Evolutionary conservation across 2,329 filamentous ascomycete genomes (phyloP).

Genomic region (Neonectria ditissima): DNA sequence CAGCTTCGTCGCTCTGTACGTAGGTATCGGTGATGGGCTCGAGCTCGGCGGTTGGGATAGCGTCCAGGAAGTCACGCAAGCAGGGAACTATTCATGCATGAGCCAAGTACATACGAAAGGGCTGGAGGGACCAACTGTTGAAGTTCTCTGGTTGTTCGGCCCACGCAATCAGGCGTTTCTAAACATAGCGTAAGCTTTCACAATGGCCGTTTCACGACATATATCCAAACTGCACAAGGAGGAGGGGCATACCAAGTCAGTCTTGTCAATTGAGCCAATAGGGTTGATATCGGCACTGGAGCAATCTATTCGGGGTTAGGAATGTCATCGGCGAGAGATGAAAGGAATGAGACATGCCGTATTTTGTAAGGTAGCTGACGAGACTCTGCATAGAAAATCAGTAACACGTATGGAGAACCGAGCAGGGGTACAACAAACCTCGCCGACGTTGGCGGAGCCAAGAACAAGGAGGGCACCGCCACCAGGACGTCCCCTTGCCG

Average conservation of each 20-base stretch:
- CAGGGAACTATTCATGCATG: slow-evolving; percentile 61
- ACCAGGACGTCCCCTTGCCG: slow-evolving; percentile 37
- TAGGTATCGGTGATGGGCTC: slow-evolving; percentile 54
- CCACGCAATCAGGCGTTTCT: slow-evolving; percentile 67
- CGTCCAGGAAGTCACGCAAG: slow-evolving; percentile 71
- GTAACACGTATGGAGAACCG: not conserved
- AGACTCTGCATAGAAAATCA: not conserved
- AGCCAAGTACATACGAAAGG: no score
- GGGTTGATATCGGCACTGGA: slow-evolving; percentile 57
- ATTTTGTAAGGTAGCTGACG: slow-evolving; percentile 20
- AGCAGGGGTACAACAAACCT: slow-evolving; percentile 20
- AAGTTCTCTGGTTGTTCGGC: slow-evolving; percentile 60
- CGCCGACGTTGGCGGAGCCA: slow-evolving; percentile 46
- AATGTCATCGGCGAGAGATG: not conserved
- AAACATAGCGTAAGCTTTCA: not conserved
- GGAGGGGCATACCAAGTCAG: slow-evolving; percentile 64
- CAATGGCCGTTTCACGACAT: no score
- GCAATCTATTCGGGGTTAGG: slow-evolving; percentile 38
- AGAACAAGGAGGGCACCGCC: slow-evolving; percentile 45
- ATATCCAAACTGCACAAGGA: not conserved
- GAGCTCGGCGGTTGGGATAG: slow-evolving; percentile 66
- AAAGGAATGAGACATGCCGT: not conserved
- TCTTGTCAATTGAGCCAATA: slow-evolving; percentile 58
- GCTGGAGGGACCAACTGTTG: slow-evolving; percentile 37
- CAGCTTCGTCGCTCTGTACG: slow-evolving; percentile 54